A percentile compares a stretch with the other conserved stretches of the same genome.
These are phyloP conservation scores for Annulohypoxylon nitens DNA, from an alignment of 495 filamentous ascomycete species.

Conservation along the genomic window DNA sequence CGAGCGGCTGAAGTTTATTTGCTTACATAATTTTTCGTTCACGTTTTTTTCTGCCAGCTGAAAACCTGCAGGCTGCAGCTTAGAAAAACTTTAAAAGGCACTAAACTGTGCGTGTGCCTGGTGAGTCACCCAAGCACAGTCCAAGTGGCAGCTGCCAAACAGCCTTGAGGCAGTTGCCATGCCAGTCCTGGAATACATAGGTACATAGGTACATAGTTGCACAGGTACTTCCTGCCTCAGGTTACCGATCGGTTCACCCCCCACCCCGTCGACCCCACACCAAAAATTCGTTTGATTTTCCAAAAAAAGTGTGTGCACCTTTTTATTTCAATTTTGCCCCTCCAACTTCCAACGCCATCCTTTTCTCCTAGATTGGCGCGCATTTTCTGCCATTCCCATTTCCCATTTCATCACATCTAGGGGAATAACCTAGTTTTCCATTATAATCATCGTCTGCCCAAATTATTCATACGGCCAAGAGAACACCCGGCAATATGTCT, in stretches of 20 bases:
- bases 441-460: not conserved
- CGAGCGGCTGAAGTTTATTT: not conserved
- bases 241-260: slow-evolving; percentile 38
- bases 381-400: slow-evolving; percentile 11
- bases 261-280: slow-evolving; percentile 41
- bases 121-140: not conserved
- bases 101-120: not conserved
- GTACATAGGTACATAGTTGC: too few species aligned
- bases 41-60: not conserved
- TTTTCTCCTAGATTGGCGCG: slow-evolving; percentile 19
- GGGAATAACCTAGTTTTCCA: slow-evolving; percentile 3
- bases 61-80: slow-evolving; percentile 5
- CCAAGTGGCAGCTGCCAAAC: not conserved
- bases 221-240: not conserved
- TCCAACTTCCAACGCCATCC: slow-evolving; percentile 41
- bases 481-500: slow-evolving; percentile 73
- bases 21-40: not conserved
- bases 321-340: slow-evolving; percentile 48
- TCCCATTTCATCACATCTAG: slow-evolving; percentile 17
- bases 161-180: not conserved
- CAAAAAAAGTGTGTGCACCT: slow-evolving; percentile 47
- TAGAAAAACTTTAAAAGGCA: not conserved
- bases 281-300: slow-evolving; percentile 54
- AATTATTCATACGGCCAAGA: not conserved
- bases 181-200: not conserved